Evolutionary conservation across 1,284 basidiomycete genomes (phyloP).

Genomic region (Trametes polyzona): DNA sequence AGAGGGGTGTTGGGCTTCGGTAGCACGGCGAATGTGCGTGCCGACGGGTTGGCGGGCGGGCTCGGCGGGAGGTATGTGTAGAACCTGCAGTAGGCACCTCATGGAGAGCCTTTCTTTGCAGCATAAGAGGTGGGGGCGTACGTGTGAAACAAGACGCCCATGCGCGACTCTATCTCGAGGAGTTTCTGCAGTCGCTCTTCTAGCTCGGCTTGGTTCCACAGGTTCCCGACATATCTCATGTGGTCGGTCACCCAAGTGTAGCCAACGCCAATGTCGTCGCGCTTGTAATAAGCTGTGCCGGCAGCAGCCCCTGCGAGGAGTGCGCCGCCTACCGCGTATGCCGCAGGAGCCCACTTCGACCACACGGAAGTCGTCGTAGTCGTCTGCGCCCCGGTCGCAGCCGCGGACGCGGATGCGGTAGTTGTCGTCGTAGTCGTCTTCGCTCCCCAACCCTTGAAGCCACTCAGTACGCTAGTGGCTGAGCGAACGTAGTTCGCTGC

Average conservation of each 20-base stretch:
- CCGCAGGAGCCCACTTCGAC: constrained; percentile 66
- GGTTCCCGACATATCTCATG: constrained; percentile 85
- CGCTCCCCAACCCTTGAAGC: constrained; percentile 50
- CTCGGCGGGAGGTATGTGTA: constrained; percentile 75
- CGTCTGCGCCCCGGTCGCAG: constrained; percentile 25
- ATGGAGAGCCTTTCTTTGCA: constrained; percentile 2
- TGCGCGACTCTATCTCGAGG: constrained; percentile 58
- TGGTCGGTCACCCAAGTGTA: constrained; percentile 87
- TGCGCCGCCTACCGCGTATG: constrained; percentile 68
- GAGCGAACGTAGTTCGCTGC: constrained; percentile 74
- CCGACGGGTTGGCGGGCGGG: constrained; percentile 51
- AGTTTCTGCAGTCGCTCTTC: constrained; percentile 66
- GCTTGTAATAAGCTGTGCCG: constrained; percentile 81
- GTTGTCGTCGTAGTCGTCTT: constrained; percentile 27
- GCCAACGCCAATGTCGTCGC: constrained; percentile 71
- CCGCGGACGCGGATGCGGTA: constrained; percentile 27
- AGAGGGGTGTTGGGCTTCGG: constrained; percentile 59
- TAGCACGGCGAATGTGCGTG: constrained; percentile 79
- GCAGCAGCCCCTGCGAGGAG: constrained; percentile 83
- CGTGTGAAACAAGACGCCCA: constrained; percentile 77
- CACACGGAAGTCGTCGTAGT: constrained; percentile 43
- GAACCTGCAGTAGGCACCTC: constrained; percentile 63
- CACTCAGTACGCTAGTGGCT: constrained; percentile 60
- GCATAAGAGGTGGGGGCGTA: constrained; percentile 43
- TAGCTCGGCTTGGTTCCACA: constrained; percentile 83